Base-by-base conservation (phyloP, 306 rosid species). In the Benincasa hispida region DNA sequence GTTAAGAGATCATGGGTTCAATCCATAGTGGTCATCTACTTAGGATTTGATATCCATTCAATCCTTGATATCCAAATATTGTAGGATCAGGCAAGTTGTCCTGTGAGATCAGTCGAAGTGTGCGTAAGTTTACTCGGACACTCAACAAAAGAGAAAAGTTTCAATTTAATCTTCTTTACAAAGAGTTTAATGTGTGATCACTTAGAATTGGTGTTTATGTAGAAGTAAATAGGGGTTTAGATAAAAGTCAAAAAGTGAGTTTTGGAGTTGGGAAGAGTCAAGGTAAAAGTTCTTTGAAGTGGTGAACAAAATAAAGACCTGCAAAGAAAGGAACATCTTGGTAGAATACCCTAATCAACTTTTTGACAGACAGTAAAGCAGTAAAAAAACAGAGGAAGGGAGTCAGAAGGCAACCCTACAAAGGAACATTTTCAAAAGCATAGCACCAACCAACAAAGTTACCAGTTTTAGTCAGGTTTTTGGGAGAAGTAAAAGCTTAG, bases 301-400 rank as follows among this genome's bases (percentile, higher is more conserved):
- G 57, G 57, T 45, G 57, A 25, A 70, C 14, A 42, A 70, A 51
- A 70, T 70, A 47, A 70, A 11, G 55, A 68, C 3, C 19, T 39
- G 32, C 32, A 21, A 66, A 63, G 61, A 17, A 28, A 28, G 67
- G 54, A 67, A 41, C n/a, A 13, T 41, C 2, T 39, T 22, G 55
- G 74, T 42, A 41, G 74, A 68, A 68, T 42, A 24, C 34, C 14
- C 1, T 2, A 41, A 8, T 68, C 7, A 5, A 24, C 57, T 69
- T 45, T 69, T 69, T 39, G 45, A 72, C 41, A 47, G 76, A 48
- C 76, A 48, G 59, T 70, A 70, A 70, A 70, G 57, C 42, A 72
- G 58, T 70, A 47, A 68, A 70, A 53, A 70, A 19, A 70, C 56
- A 21, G 35, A 41, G 53, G 60, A 27, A 28, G 76, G 17, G 42